Evolutionary conservation across 2,329 filamentous ascomycete species (phyloP).

Genomic region (Knufia fluminis): DNA sequence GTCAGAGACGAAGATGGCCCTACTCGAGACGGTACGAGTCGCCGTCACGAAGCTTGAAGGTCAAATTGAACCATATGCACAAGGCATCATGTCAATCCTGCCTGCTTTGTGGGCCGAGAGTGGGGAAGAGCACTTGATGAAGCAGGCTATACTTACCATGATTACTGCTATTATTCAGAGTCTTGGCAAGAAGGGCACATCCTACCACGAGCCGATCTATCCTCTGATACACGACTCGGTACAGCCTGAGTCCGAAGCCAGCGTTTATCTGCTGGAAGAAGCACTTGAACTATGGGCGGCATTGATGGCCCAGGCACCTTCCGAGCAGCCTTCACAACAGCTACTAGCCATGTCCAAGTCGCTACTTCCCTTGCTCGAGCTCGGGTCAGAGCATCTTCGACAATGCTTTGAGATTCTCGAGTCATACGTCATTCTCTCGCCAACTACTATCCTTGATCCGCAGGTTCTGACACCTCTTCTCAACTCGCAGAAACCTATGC

Average conservation of each 20-base stretch:
- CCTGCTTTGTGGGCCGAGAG: slow-evolving; percentile 78
- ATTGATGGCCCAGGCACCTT: slow-evolving; percentile 57
- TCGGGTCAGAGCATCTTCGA: slow-evolving; percentile 54
- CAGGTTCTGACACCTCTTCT: slow-evolving; percentile 34
- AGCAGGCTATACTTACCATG: slow-evolving; percentile 82
- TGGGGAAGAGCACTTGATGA: slow-evolving; percentile 82
- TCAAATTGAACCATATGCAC: slow-evolving; percentile 55
- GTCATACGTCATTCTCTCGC: slow-evolving; percentile 60
- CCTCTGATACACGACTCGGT: slow-evolving; percentile 75
- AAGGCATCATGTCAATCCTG: slow-evolving; percentile 70
- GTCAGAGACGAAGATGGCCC: slow-evolving; percentile 80
- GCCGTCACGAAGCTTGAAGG: slow-evolving; percentile 74
- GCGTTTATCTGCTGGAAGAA: slow-evolving; percentile 82
- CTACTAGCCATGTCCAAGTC: slow-evolving; percentile 55
- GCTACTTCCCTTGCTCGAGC: slow-evolving; percentile 57
- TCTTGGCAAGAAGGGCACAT: slow-evolving; percentile 66
- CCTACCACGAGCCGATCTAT: slow-evolving; percentile 70
- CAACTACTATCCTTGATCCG: slow-evolving; percentile 35
- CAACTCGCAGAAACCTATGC: slow-evolving; percentile 24
- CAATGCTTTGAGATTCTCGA: slow-evolving; percentile 57
- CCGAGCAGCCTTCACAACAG: slow-evolving; percentile 47
- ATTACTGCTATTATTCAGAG: slow-evolving; percentile 76
- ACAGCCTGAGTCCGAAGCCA: slow-evolving; percentile 61
- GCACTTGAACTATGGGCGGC: slow-evolving; percentile 81
- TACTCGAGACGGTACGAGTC: slow-evolving; percentile 76